phyloP scores from a whole-genome alignment of 1,284 basidiomycete species.

The Inonotus obliquus region DNA sequence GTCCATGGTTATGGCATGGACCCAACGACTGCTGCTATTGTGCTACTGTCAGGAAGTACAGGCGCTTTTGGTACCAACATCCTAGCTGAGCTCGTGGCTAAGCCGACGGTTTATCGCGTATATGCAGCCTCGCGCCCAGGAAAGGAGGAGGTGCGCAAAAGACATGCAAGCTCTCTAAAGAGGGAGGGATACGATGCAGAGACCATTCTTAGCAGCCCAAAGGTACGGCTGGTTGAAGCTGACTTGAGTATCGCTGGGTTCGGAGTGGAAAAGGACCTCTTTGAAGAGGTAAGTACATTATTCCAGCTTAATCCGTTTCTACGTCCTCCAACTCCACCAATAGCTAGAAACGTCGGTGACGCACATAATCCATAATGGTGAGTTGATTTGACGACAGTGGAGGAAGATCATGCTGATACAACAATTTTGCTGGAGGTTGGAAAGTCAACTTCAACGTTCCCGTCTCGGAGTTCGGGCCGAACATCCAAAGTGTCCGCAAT shows the following conservation, averaged over 20 bases:
- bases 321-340: not conserved
- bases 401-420: not conserved
- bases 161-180: conserved; percentile 27
- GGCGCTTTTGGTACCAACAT: conserved; percentile 32
- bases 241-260: conserved; percentile 20
- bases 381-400: not conserved
- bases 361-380: conserved; percentile 34
- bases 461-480: conserved; percentile 32
- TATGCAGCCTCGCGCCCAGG: conserved; percentile 24
- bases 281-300: not conserved
- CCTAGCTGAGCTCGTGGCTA: conserved; percentile 26
- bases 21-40: conserved; percentile 9
- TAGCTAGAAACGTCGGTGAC: conserved; percentile 20
- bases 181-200: conserved; percentile 21
- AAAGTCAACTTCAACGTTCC: conserved; percentile 38
- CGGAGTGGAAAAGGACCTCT: not conserved
- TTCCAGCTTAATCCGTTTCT: not conserved
- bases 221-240: conserved; percentile 26
- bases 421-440: conserved; percentile 32
- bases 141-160: conserved; percentile 14
- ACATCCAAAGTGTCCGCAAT: conserved; percentile 34
- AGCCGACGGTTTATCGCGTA: conserved; percentile 22
- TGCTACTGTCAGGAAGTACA: conserved; percentile 35
- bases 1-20: no score
- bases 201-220: conserved; percentile 12